Percentiles rank a stretch among this genome's conserved stretches.
Conservation (phyloP, 345 rosid species). For the Eucalyptus camaldulensis region DNA sequence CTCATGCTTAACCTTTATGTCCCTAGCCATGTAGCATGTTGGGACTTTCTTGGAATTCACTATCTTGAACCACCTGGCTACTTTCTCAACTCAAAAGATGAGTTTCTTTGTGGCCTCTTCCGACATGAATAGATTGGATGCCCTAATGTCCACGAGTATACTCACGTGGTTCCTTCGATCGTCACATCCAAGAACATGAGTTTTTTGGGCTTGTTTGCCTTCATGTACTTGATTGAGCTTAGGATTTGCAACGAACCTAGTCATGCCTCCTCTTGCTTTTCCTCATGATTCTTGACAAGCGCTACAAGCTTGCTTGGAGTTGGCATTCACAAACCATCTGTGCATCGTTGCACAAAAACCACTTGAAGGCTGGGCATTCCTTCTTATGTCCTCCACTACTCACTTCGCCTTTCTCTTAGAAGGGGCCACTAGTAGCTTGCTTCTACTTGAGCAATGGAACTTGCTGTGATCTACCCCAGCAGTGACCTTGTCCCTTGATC, state of each 20-base stretch:
- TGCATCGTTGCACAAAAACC: not conserved
- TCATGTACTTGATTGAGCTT: not conserved
- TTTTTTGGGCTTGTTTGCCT: not conserved
- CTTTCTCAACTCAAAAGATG: not conserved
- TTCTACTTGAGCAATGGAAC: not conserved
- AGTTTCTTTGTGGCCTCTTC: not conserved
- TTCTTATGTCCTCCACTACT: not conserved
- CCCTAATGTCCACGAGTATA: not conserved
- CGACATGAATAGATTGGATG: not conserved
- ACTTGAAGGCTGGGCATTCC: not conserved
- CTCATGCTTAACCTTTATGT: not conserved
- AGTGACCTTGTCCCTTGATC: not conserved
- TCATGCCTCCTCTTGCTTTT: not conserved
- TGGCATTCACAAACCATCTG: not conserved
- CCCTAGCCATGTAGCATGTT: not conserved
- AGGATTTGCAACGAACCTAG: not conserved
- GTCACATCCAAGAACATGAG: not conserved
- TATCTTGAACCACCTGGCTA: not conserved
- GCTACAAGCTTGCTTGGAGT: not conserved
- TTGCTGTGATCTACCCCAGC: not conserved
- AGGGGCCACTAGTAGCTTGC: not conserved
- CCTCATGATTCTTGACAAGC: not conserved
- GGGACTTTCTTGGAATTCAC: not conserved
- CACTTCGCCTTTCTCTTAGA: not conserved
- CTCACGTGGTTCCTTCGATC: not conserved